A percentile compares a stretch with the other conserved stretches of the same genome.
Evolutionary conservation across 805 yeast species (phyloP).

Genomic region (Ogataea minuta): DNA sequence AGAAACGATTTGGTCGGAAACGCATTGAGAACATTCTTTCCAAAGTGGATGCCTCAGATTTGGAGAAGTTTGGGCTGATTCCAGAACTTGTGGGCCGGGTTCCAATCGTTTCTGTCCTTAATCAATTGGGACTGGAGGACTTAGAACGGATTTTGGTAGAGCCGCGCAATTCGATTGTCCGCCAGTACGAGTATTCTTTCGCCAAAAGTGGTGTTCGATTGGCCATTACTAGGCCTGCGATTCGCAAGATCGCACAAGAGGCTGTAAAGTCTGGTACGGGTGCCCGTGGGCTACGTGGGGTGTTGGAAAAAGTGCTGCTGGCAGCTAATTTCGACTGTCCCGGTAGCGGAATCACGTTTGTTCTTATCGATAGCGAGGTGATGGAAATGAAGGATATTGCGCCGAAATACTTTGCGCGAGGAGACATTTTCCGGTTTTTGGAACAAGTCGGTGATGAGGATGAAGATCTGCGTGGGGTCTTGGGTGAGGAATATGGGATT

Average conservation of each 20-base stretch:
- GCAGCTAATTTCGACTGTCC: constrained; percentile 59
- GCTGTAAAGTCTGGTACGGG: constrained; percentile 57
- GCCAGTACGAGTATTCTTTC: constrained; percentile 54
- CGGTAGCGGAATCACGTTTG: constrained; percentile 51
- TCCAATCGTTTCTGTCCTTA: constrained; percentile 51
- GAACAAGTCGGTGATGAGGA: constrained; percentile 45
- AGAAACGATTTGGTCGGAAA: constrained; percentile 35
- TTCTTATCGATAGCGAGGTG: constrained; percentile 45
- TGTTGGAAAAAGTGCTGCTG: constrained; percentile 50
- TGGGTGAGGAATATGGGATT: constrained; percentile 34
- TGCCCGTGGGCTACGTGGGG: constrained; percentile 57
- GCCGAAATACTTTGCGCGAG: constrained; percentile 46
- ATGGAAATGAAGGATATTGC: constrained; percentile 28
- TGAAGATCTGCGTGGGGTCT: constrained; percentile 30
- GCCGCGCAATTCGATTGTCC: constrained; percentile 53
- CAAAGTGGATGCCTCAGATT: constrained; percentile 47
- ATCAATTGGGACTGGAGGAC: constrained; percentile 44
- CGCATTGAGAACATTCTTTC: constrained; percentile 30
- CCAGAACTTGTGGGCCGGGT: constrained; percentile 62
- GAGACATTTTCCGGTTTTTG: constrained; percentile 41
- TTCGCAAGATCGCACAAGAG: constrained; percentile 45
- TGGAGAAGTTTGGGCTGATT: constrained; percentile 52
- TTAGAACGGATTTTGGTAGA: constrained; percentile 49
- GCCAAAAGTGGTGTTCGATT: constrained; percentile 50
- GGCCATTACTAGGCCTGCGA: constrained; percentile 47